phyloP scores from a whole-genome alignment of 306 rosid genomes.

The Lathyrus sativus region DNA sequence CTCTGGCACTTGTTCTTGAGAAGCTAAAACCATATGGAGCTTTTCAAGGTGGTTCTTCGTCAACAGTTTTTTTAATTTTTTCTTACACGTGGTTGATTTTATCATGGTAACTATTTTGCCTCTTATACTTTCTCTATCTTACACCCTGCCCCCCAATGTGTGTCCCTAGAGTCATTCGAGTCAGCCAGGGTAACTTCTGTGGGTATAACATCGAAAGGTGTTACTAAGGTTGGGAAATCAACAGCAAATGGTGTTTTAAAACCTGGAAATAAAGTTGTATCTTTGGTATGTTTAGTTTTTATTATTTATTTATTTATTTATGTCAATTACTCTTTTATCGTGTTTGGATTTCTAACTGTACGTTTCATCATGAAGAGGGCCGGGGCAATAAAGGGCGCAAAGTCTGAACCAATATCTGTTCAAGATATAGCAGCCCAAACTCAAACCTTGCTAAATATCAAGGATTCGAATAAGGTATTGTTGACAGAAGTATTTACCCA shows the following conservation, averaged over 20 bases:
- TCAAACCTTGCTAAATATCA: conserved; percentile 80
- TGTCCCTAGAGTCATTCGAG: conserved; percentile 62
- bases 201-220: conserved; percentile 61
- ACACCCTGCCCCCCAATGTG: not conserved
- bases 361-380: conserved; percentile 57
- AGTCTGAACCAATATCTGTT: conserved; percentile 61
- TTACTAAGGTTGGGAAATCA: conserved; percentile 68
- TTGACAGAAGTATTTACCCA: conserved; percentile 20
- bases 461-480: conserved; percentile 92
- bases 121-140: conserved; percentile 9
- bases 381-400: conserved; percentile 54
- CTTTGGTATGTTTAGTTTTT: conserved; percentile 63
- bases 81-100: conserved; percentile 24
- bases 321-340: conserved; percentile 18
- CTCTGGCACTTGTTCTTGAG: conserved; percentile 70
- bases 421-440: conserved; percentile 83
- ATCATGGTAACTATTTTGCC: conserved; percentile 16
- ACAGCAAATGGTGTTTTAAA: conserved; percentile 74
- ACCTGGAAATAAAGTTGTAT: conserved; percentile 68
- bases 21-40: conserved; percentile 66
- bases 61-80: not conserved
- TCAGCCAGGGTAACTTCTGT: conserved; percentile 56
- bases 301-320: not conserved
- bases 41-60: conserved; percentile 63
- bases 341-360: conserved; percentile 30